phyloP scores from a whole-genome alignment of 2,329 filamentous ascomycete genomes.

The Blastomyces emzantsi region DNA sequence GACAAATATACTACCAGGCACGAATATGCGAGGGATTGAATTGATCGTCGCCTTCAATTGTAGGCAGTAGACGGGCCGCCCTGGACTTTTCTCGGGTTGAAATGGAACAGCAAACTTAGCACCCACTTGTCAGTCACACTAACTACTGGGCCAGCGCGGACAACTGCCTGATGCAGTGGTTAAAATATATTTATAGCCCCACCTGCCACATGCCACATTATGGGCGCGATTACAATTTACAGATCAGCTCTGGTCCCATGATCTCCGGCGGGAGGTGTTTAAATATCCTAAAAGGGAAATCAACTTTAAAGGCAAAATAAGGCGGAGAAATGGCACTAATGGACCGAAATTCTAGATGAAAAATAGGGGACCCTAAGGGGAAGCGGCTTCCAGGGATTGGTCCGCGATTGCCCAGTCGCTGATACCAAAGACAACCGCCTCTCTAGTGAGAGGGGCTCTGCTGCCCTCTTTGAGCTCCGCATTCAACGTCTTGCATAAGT shows the following conservation, averaged over 20 bases:
- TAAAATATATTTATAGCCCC: conserved; percentile 26
- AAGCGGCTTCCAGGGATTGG: conserved; percentile 4
- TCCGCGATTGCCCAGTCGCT: background rate
- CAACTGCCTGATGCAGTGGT: conserved; percentile 18
- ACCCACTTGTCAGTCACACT: conserved; percentile 2
- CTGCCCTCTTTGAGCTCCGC: conserved; percentile 11
- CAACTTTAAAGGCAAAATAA: conserved; percentile 1
- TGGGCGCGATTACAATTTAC: background rate
- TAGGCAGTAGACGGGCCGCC: background rate
- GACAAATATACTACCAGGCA: background rate
- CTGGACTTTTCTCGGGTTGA: background rate
- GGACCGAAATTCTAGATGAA: conserved; percentile 5
- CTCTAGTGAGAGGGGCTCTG: conserved; percentile 9
- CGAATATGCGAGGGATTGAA: background rate
- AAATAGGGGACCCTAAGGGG: background rate
- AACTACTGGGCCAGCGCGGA: background rate
- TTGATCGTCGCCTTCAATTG: conserved; percentile 2
- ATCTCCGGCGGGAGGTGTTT: background rate
- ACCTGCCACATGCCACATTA: conserved; percentile 23
- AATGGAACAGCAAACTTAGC: background rate
- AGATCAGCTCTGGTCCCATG: conserved; percentile 3
- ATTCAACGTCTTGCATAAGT: conserved; percentile 11
- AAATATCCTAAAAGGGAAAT: background rate
- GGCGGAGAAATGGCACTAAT: conserved; percentile 2
- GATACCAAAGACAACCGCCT: conserved; percentile 1